Evolutionary conservation across 2,329 filamentous ascomycete species (phyloP).

Genomic region (Nigrospora osmanthi): DNA sequence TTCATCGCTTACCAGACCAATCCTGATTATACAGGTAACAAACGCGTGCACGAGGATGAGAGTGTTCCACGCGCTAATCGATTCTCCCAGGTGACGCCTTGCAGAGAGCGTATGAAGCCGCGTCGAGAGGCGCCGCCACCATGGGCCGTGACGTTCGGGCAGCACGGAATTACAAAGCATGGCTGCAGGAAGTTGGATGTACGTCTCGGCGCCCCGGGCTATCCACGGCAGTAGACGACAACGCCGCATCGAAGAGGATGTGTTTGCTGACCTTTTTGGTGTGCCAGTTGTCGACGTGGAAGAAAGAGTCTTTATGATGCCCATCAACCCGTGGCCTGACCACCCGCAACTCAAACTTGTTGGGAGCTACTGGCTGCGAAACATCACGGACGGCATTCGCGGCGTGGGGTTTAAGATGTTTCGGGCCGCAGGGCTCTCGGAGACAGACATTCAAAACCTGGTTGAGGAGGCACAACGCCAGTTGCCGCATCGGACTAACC

Average conservation of each 20-base stretch:
- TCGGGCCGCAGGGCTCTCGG: background rate
- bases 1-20: no score
- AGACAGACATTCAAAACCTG: background rate
- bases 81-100: background rate
- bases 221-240: background rate
- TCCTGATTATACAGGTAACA: background rate
- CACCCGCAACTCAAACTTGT: background rate
- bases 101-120: background rate
- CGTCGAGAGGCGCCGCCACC: background rate
- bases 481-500: background rate
- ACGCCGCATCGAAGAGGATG: background rate
- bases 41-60: background rate
- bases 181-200: constrained; percentile 4
- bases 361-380: constrained; percentile 1
- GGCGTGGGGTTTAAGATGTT: constrained; percentile 1
- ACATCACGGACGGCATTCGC: constrained; percentile 2
- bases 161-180: background rate
- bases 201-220: background rate
- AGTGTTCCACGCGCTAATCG: no score
- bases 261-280: background rate
- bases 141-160: constrained; percentile 1
- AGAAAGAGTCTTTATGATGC: background rate
- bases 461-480: background rate
- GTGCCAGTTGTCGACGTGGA: constrained; percentile 1
- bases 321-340: background rate